Conservation (phyloP, 495 filamentous ascomycete genomes). For the Talaromyces proteolyticus region DNA sequence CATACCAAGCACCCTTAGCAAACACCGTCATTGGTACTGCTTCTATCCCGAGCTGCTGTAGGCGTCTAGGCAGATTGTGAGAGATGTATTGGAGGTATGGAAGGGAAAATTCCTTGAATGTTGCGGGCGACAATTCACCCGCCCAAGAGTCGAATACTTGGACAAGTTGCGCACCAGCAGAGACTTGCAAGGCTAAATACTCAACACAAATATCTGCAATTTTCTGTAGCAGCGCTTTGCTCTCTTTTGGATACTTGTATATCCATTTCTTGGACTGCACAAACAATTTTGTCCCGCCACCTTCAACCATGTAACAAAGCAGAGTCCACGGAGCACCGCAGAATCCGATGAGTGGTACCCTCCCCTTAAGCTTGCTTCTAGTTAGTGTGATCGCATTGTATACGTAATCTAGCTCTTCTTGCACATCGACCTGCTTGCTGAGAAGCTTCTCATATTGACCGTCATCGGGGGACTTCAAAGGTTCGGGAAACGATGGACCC, state of each 20-base stretch:
- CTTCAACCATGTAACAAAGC: slow-evolving; percentile 98
- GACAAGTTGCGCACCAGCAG: slow-evolving; percentile 83
- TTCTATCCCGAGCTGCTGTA: slow-evolving; percentile 68
- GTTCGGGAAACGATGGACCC: slow-evolving; percentile 87
- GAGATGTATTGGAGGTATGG: slow-evolving; percentile 86
- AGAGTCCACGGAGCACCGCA: slow-evolving; percentile 96
- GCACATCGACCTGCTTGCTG: slow-evolving; percentile 72
- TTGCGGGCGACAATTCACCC: slow-evolving; percentile 77
- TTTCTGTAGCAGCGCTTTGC: slow-evolving; percentile 77
- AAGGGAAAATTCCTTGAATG: slow-evolving; percentile 77
- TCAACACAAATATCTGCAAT: slow-evolving; percentile 90
- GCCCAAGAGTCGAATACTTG: slow-evolving; percentile 99
- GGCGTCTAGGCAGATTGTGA: slow-evolving; percentile 60
- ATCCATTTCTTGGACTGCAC: slow-evolving; percentile 91
- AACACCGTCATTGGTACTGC: slow-evolving; percentile 97
- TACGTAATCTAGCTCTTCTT: slow-evolving; percentile 81
- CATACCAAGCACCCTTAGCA: slow-evolving; percentile 99
- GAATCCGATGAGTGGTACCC: slow-evolving; percentile 94
- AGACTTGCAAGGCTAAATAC: slow-evolving; percentile 85
- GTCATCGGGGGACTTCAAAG: slow-evolving; percentile 69
- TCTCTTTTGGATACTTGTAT: slow-evolving; percentile 78
- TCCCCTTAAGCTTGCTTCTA: slow-evolving; percentile 75
- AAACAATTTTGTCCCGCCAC: slow-evolving; percentile 90
- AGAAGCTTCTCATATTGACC: slow-evolving; percentile 75
- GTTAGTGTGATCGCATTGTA: slow-evolving; percentile 93